Evolutionary conservation across 768 basidiomycete genomes (phyloP).

Genomic region (Collybiopsis luxurians): DNA sequence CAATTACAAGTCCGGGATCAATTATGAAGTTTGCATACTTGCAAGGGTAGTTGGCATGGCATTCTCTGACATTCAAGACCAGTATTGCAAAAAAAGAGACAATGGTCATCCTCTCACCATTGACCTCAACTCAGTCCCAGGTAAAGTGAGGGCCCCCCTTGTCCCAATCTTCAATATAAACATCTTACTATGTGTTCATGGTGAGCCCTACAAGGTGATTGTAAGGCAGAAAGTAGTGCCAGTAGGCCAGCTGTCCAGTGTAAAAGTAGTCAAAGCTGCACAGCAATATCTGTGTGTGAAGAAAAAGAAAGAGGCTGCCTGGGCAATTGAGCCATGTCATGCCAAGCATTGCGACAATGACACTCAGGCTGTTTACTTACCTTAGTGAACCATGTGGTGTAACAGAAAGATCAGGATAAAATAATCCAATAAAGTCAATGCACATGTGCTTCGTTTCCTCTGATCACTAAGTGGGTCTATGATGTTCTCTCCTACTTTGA

Average conservation of each 20-base stretch:
- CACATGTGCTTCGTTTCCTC: conserved; percentile 42
- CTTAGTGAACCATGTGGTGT: conserved; percentile 6
- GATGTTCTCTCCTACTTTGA: no score
- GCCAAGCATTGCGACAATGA: no score
- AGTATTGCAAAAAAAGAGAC: no score
- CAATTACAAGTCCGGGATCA: no score
- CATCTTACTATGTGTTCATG: conserved; percentile 26
- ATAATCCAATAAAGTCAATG: conserved; percentile 42
- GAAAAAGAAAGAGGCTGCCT: background rate
- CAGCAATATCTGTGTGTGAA: conserved; percentile 33
- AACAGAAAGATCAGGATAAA: no score
- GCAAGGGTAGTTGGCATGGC: no score
- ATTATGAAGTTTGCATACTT: no score
- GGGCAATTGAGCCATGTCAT: no score
- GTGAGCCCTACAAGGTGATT: conserved; percentile 44
- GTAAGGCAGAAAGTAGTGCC: conserved; percentile 48
- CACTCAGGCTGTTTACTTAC: no score
- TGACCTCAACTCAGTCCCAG: conserved; percentile 19
- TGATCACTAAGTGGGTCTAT: no score
- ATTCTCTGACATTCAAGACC: no score
- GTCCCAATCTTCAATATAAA: conserved; percentile 23
- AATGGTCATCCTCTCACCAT: no score
- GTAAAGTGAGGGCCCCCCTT: conserved; percentile 23
- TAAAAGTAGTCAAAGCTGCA: conserved; percentile 42
- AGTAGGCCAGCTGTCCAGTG: conserved; percentile 47